phyloP scores from a whole-genome alignment of 164 flowering plant genomes.

The Cinnamomum micranthum region DNA sequence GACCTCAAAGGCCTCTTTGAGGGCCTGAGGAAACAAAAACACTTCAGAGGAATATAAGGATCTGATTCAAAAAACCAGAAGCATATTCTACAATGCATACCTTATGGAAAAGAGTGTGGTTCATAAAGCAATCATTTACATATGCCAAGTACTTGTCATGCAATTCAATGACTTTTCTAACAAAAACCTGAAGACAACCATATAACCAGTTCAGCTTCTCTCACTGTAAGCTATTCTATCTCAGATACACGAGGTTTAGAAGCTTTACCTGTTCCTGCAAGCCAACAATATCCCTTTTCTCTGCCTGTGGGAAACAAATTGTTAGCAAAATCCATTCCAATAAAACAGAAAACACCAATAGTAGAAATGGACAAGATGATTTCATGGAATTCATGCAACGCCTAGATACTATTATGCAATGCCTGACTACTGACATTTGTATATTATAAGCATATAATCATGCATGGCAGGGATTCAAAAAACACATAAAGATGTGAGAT shows the following conservation, averaged over 20 bases:
- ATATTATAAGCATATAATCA: too few relatives aligned
- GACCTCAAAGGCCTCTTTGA: constrained; percentile 93
- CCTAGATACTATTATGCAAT: too few relatives aligned
- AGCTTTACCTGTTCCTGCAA: constrained; percentile 78
- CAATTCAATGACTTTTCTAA: constrained; percentile 84
- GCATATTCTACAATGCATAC: constrained; percentile 27
- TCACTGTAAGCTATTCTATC: not conserved
- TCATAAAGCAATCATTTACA: constrained; percentile 70
- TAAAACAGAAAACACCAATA: not conserved
- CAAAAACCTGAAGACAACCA: constrained; percentile 58
- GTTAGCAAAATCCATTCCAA: constrained; percentile 4
- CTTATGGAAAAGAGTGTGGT: constrained; percentile 93
- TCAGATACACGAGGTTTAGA: not conserved
- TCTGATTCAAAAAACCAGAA: not conserved
- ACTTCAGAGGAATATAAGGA: constrained; percentile 8
- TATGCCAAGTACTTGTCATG: constrained; percentile 90
- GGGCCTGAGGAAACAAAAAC: constrained; percentile 44
- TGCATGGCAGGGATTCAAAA: too few relatives aligned
- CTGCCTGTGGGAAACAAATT: constrained; percentile 48
- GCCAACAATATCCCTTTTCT: constrained; percentile 71
- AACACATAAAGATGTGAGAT: too few relatives aligned
- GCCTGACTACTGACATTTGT: too few relatives aligned
- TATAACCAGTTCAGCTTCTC: constrained; percentile 15
- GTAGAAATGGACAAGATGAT: not conserved
- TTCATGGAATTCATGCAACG: not conserved